Conservation (phyloP, 495 filamentous ascomycete species). For the Baudoinia panamericana region DNA sequence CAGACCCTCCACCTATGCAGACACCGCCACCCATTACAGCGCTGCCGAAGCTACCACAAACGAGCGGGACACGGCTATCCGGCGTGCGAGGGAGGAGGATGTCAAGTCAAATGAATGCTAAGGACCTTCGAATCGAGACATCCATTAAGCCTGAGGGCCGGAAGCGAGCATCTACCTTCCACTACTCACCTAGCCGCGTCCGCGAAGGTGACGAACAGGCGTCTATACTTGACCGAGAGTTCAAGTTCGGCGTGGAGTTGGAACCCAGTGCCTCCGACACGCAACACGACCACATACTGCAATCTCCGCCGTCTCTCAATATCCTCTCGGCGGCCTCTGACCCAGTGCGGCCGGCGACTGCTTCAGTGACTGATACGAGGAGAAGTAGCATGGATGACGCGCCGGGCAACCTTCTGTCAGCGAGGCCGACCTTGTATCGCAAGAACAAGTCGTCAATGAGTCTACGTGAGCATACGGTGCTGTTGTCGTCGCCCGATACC, state of each 20-base stretch:
- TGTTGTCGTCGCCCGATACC: slow-evolving; percentile 55
- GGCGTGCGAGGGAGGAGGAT: slow-evolving; percentile 68
- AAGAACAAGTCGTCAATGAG: slow-evolving; percentile 74
- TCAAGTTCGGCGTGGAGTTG: slow-evolving; percentile 11
- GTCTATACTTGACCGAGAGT: slow-evolving; percentile 5
- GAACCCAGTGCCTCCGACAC: slow-evolving; percentile 1
- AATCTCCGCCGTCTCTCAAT: slow-evolving; percentile 14
- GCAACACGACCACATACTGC: slow-evolving; percentile 31
- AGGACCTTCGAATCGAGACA: slow-evolving; percentile 86
- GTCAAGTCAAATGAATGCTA: slow-evolving; percentile 56
- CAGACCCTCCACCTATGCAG: not conserved
- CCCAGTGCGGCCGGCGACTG: slow-evolving; percentile 2
- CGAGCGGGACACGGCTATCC: slow-evolving; percentile 22
- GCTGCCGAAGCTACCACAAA: slow-evolving; percentile 27
- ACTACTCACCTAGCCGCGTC: slow-evolving; percentile 3
- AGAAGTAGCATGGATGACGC: slow-evolving; percentile 15
- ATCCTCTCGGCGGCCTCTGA: slow-evolving; percentile 30
- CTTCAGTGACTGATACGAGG: slow-evolving; percentile 4
- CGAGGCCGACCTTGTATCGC: slow-evolving; percentile 38
- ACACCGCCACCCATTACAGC: slow-evolving; percentile 18
- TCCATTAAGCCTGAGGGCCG: slow-evolving; percentile 2
- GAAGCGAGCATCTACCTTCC: slow-evolving; percentile 16
- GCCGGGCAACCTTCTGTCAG: slow-evolving; percentile 17
- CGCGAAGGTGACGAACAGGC: not conserved
- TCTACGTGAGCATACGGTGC: slow-evolving; percentile 60